phyloP scores from a whole-genome alignment of 2,329 filamentous ascomycete genomes.

The Neofusicoccum parvum region DNA sequence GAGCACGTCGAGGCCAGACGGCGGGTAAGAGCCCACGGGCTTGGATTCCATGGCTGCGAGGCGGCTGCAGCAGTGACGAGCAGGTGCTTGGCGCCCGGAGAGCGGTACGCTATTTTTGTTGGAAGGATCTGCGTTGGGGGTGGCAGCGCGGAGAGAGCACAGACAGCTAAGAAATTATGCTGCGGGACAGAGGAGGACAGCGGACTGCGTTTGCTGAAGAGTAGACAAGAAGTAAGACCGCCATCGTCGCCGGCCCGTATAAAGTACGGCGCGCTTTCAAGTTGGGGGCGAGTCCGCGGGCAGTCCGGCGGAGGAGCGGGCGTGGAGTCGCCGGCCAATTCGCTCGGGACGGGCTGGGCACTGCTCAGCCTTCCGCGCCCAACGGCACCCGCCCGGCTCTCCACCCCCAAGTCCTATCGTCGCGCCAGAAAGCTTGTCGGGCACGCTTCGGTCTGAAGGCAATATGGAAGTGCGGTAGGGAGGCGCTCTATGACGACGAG shows the following conservation, averaged over 20 bases:
- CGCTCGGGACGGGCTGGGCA: background rate
- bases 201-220: background rate
- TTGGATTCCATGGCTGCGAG: constrained; percentile 36
- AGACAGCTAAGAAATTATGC: background rate
- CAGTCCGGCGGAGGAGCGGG: background rate
- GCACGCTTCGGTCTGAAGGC: background rate
- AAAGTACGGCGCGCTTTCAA: background rate
- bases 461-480: background rate
- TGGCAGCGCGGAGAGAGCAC: background rate
- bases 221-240: background rate
- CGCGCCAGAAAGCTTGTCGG: background rate
- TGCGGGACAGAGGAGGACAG: background rate
- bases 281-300: background rate
- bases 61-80: background rate
- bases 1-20: constrained; percentile 43
- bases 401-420: constrained; percentile 3
- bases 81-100: background rate
- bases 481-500: constrained; percentile 3
- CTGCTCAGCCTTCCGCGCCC: background rate
- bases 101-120: background rate
- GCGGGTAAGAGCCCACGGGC: constrained; percentile 56
- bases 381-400: background rate
- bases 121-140: background rate
- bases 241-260: background rate
- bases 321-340: background rate